Conservation (phyloP, 768 basidiomycete genomes). For the Mycena galopus region DNA sequence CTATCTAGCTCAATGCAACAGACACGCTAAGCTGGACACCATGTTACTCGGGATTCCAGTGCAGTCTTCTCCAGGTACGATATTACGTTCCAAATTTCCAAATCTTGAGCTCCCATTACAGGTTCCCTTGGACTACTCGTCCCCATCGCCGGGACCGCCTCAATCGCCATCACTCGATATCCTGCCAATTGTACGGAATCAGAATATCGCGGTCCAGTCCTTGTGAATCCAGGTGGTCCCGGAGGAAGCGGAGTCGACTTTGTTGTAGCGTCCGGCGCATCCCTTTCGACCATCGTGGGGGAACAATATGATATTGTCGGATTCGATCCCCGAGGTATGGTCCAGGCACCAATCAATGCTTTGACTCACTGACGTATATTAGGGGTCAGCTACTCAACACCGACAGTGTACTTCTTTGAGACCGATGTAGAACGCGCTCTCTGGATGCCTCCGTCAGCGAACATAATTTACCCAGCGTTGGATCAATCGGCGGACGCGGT, state of each 20-base stretch:
- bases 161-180: slow-evolving; percentile 18
- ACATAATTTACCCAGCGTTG: slow-evolving; percentile 1
- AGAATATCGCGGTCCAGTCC: slow-evolving; percentile 14
- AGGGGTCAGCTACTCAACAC: too few species aligned
- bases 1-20: slow-evolving; percentile 3
- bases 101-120: too few species aligned
- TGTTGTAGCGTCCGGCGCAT: not conserved
- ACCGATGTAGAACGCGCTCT: slow-evolving; percentile 11
- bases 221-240: slow-evolving; percentile 25
- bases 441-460: not conserved
- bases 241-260: slow-evolving; percentile 13
- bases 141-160: not conserved
- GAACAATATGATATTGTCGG: too few species aligned
- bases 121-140: slow-evolving; percentile 18
- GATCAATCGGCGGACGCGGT: slow-evolving; percentile 44
- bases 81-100: too few species aligned
- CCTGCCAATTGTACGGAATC: not conserved
- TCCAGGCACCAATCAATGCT: too few species aligned
- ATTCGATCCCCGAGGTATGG: too few species aligned
- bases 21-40: slow-evolving; percentile 38
- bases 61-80: too few species aligned
- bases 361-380: too few species aligned
- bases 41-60: slow-evolving; percentile 45
- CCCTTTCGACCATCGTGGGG: not conserved
- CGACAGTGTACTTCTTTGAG: not conserved